Conservation (phyloP, 306 rosid species). For the Benincasa hispida region DNA sequence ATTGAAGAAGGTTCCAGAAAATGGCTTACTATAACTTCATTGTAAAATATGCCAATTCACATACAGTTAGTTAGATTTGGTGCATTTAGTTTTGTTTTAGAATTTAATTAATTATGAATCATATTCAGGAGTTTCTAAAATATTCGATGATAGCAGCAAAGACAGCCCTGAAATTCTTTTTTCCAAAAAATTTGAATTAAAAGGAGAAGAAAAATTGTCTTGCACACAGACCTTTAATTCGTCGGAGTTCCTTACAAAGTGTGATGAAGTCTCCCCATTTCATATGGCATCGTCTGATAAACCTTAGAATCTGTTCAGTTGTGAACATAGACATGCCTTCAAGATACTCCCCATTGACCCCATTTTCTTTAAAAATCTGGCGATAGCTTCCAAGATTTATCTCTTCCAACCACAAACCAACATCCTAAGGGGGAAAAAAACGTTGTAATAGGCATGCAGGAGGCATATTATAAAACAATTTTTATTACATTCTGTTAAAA, state of each 20-base stretch:
- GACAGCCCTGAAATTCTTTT: neutral
- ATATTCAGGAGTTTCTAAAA: neutral
- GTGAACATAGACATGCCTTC: constrained; percentile 99
- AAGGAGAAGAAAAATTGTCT: neutral
- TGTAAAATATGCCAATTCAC: neutral
- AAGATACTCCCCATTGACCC: constrained; percentile 94
- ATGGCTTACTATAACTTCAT: neutral
- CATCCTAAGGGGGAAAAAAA: constrained; percentile 56
- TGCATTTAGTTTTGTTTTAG: neutral
- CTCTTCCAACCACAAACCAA: constrained; percentile 95
- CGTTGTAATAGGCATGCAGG: neutral
- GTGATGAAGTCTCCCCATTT: constrained; percentile 99
- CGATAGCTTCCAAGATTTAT: constrained; percentile 88
- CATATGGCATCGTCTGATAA: constrained; percentile 97
- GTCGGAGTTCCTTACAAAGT: constrained; percentile 91
- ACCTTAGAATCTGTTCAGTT: constrained; percentile 95
- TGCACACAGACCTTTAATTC: constrained; percentile 66
- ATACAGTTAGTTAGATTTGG: neutral
- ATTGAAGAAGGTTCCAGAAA: neutral
- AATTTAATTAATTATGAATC: neutral
- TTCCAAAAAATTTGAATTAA: neutral
- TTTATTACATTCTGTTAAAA: neutral
- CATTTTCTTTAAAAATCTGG: constrained; percentile 82
- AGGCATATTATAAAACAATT: neutral
- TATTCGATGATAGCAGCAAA: neutral